A percentile compares a stretch with the other conserved stretches of the same genome.
Evolutionary conservation across 108 stramenopile genomes (phyloP).

Genomic region (Aurantiochytrium sp.): DNA sequence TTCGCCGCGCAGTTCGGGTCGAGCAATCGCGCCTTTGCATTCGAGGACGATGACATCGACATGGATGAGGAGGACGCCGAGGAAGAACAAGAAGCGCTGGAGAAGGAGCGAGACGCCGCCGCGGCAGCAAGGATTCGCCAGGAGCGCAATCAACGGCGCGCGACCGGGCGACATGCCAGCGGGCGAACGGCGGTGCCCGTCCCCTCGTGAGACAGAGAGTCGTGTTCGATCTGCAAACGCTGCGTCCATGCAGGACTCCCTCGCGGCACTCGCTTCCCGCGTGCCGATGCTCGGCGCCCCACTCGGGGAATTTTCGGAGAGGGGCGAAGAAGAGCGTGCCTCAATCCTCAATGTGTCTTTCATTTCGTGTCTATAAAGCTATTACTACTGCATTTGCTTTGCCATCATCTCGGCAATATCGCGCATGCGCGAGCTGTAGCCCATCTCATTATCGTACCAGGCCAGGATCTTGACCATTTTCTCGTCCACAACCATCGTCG

Average conservation of each 20-base stretch:
- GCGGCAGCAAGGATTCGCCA: background rate
- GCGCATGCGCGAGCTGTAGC: conserved; percentile 87
- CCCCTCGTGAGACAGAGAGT: too few species aligned
- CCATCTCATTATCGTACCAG: conserved; percentile 86
- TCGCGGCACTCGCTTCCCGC: too few species aligned
- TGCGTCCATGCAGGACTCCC: too few species aligned
- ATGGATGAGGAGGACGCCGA: background rate
- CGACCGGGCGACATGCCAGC: background rate
- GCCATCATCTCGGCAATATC: conserved; percentile 61
- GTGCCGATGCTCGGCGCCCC: too few species aligned
- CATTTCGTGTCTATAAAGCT: too few species aligned
- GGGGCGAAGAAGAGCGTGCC: too few species aligned
- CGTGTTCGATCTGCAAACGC: too few species aligned
- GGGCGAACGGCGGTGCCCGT: too few species aligned
- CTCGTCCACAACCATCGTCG: conserved; percentile 85
- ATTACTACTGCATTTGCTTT: background rate
- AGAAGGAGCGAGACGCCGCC: background rate
- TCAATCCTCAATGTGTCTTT: too few species aligned
- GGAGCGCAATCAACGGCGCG: background rate
- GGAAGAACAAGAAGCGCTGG: background rate
- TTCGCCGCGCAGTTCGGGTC: background rate
- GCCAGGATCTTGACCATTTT: conserved; percentile 86
- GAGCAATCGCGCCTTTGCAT: too few species aligned
- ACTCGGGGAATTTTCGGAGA: too few species aligned
- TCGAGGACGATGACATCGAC: conserved; percentile 3